These are phyloP conservation scores for Alternaria arborescens DNA, from an alignment of 2,329 filamentous ascomycete genomes.

Conservation along the genomic window DNA sequence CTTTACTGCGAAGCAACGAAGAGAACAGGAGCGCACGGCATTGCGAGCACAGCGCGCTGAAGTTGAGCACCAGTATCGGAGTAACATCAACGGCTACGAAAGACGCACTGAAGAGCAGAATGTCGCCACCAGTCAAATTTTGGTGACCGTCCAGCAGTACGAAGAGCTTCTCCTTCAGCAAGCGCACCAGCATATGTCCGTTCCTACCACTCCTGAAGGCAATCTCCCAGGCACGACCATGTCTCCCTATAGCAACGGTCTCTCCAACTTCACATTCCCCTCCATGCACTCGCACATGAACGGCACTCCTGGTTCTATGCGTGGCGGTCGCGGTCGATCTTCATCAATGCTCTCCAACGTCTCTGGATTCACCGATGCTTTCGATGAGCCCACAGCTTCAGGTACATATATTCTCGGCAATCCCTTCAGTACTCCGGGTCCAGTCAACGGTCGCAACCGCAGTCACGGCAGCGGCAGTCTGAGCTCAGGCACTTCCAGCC, in stretches of 20 bases:
- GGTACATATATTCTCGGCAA: slow-evolving; percentile 42
- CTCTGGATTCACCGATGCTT: slow-evolving; percentile 60
- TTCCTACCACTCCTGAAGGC: slow-evolving; percentile 67
- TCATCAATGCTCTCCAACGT: slow-evolving; percentile 63
- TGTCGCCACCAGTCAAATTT: slow-evolving; percentile 45
- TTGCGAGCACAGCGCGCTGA: slow-evolving; percentile 46
- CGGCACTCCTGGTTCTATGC: slow-evolving; percentile 46
- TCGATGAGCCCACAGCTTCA: slow-evolving; percentile 47
- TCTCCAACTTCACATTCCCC: slow-evolving; percentile 51
- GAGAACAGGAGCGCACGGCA: slow-evolving; percentile 52
- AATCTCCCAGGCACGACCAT: slow-evolving; percentile 62
- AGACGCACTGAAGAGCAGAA: slow-evolving; percentile 52
- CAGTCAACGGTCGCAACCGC: slow-evolving; percentile 49
- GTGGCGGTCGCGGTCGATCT: slow-evolving; percentile 57
- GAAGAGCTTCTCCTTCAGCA: slow-evolving; percentile 54
- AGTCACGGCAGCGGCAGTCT: slow-evolving; percentile 60
- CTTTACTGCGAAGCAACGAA: slow-evolving; percentile 66
- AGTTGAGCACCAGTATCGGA: slow-evolving; percentile 50
- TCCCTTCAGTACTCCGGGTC: slow-evolving; percentile 51
- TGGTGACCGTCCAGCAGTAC: slow-evolving; percentile 49
- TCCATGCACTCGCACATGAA: slow-evolving; percentile 39
- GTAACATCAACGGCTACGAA: slow-evolving; percentile 50
- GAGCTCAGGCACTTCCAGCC: slow-evolving; percentile 54
- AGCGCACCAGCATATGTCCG: slow-evolving; percentile 47
- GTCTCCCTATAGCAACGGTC: slow-evolving; percentile 46